These are phyloP conservation scores for Aotearoamyces nothofagi DNA, from an alignment of 2,329 filamentous ascomycete species.

Conservation along the genomic window DNA sequence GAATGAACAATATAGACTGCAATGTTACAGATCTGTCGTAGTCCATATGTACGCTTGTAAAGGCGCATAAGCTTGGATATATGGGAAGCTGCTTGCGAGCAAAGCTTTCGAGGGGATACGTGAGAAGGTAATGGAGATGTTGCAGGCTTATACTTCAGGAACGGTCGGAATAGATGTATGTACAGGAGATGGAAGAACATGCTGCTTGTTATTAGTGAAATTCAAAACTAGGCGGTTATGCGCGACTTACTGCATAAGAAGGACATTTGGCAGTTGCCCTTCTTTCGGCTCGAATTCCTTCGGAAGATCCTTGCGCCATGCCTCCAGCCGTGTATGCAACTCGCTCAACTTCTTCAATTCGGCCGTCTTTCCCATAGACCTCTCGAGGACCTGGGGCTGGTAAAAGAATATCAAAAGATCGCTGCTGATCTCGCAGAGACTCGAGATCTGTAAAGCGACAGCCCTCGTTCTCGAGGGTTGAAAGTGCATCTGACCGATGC, in stretches of 20 bases:
- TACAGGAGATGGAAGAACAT: slow-evolving; percentile 94
- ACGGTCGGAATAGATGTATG: slow-evolving; percentile 89
- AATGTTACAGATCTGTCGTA: slow-evolving; percentile 91
- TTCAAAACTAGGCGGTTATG: slow-evolving; percentile 1
- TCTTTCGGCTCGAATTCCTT: slow-evolving; percentile 81
- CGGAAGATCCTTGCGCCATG: slow-evolving; percentile 75
- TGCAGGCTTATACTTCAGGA: slow-evolving; percentile 74
- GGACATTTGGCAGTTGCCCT: slow-evolving; percentile 72
- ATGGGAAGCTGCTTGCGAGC: slow-evolving; percentile 73
- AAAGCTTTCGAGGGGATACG: slow-evolving; percentile 80
- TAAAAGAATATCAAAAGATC: slow-evolving; percentile 86
- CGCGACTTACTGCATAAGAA: slow-evolving; percentile 70
- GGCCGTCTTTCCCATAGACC: slow-evolving; percentile 55
- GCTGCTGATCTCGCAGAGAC: slow-evolving; percentile 83
- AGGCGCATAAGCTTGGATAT: slow-evolving; percentile 90
- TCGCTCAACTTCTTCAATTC: slow-evolving; percentile 90
- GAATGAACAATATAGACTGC: slow-evolving; percentile 92
- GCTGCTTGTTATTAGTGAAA: too few relatives aligned
- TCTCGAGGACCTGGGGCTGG: slow-evolving; percentile 54
- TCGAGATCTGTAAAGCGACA: slow-evolving; percentile 65
- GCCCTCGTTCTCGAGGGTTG: slow-evolving; percentile 77
- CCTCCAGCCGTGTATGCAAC: slow-evolving; percentile 75
- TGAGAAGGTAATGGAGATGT: slow-evolving; percentile 74
- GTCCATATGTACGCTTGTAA: slow-evolving; percentile 82
- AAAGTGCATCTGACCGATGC: slow-evolving; percentile 53